Base-by-base conservation (phyloP, 2,329 filamentous ascomycete species). In the Sporothrix pallida region DNA sequence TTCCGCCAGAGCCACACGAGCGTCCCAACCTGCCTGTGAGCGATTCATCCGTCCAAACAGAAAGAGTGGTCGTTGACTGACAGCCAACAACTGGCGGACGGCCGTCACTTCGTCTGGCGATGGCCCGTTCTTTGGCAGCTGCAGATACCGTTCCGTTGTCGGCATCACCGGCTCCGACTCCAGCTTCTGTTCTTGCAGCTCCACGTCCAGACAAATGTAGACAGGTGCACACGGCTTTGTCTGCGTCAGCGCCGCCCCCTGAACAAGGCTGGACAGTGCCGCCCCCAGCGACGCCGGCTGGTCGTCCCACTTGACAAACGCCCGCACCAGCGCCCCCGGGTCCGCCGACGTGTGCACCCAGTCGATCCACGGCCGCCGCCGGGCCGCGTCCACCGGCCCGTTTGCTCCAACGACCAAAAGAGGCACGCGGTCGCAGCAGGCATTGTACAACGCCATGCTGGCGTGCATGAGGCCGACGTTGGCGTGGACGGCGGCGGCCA, bases 261-360 rank as follows among this genome's bases (percentile, higher is more conserved):
- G 54, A 15, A 71, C 48, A 4, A 74, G 46, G 58, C 72, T 74
- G 58, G 60, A 23, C 42, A 74, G 23, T 15, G 72, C 44, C 31
- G 72, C 72, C 37, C 54, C 48, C 37, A 74, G 46, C n/a, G 72
- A 74, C 23, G 48, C 37, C 20, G 72, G 72, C 50, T 74, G 72
- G 60, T 74, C 72, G 60, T 74, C 72, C 48, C 70, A 74, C 60
- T 74, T 74, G 48, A 74, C 54, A 68, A 71, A 74, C 4, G 46
- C 68, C 58, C 72, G 58, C 3, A 74, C 62, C 5, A 74, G 72
- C 4, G 72, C 72, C 7, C 67, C 68, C n/a, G 68, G 68, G 50
- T 74, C 72, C 8, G 46, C 42, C 23, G 72, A 23, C 12, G 72
- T 71, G 71, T 71, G 72, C 17, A 74, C 70, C 72, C 72, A 71